Evolutionary conservation across 306 rosid genomes (phyloP).

Genomic region (Leucaena leucocephala): DNA sequence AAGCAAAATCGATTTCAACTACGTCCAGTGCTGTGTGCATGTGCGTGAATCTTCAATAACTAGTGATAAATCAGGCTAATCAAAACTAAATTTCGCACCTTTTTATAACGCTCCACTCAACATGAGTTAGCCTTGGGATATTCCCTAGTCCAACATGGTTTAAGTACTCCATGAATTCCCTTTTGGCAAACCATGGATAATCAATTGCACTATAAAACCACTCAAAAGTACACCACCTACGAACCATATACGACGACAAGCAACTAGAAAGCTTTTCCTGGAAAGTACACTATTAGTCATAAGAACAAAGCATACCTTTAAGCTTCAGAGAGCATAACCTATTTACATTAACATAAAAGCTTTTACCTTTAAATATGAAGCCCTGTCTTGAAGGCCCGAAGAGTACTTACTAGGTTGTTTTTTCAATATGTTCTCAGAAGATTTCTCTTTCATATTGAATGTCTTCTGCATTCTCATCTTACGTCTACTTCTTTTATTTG

Average conservation of each 20-base stretch:
- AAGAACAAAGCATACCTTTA: constrained; percentile 19
- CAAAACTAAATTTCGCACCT: constrained; percentile 51
- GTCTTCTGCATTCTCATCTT: constrained; percentile 56
- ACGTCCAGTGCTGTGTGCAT: neutral
- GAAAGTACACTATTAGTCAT: constrained; percentile 34
- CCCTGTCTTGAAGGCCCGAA: constrained; percentile 30
- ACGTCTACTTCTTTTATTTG: constrained; percentile 59
- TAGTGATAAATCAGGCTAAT: constrained; percentile 21
- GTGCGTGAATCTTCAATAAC: neutral
- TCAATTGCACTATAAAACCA: constrained; percentile 97
- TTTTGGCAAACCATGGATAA: constrained; percentile 93
- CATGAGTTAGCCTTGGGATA: constrained; percentile 85
- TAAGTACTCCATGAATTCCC: constrained; percentile 91
- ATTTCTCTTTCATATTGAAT: constrained; percentile 49
- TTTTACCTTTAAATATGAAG: constrained; percentile 1
- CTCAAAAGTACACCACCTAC: constrained; percentile 86
- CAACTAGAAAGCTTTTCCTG: constrained; percentile 79
- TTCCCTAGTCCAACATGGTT: constrained; percentile 91
- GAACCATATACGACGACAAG: constrained; percentile 68
- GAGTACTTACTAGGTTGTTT: constrained; percentile 49
- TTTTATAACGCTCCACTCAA: constrained; percentile 92
- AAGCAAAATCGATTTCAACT: constrained; percentile 31
- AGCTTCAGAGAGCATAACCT: constrained; percentile 17
- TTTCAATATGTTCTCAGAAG: constrained; percentile 49
- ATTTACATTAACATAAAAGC: constrained; percentile 20